Base-by-base conservation (phyloP, 768 basidiomycete species). In the Serendipita sp. region DNA sequence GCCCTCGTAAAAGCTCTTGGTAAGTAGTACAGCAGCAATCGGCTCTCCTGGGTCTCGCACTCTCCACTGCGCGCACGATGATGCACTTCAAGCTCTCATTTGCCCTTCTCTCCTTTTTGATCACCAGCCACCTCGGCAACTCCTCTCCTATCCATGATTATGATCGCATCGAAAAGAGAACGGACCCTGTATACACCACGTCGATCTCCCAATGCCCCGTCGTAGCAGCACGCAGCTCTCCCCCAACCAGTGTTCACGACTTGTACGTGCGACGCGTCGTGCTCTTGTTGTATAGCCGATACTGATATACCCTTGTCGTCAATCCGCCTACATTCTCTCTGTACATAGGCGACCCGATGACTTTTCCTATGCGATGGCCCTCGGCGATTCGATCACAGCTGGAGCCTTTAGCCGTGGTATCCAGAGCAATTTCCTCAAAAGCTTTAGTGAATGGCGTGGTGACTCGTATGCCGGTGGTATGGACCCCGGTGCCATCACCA, bases 361-460 rank as follows among this genome's bases (percentile, higher is more conserved):
- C 1, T 50, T 62, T 34, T n/a, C n/a, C 13, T 44, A 50, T 31
- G 24, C 48, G 30, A 62, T 62, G 62, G 62, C 62, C 11, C 13
- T 62, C 16, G 62, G 62, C 0, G 62, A 62, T 41, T 30, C 24
- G 13, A 62, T 62, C 43, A 62, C 44, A 9, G 62, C 62, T 13
- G 45, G 62, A 24, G 61, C 61, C 20, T 42, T 62, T 53, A 30
- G 11, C 7, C 62, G 48, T n/a, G 62, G 62, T 22, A 1, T 62
- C 7, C 62, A 62, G 43, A 22, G 30, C 48, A 53, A 62, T 26
- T 1, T 38, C 16, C 48, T 62, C 16, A 9, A 33, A 3, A 62
- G 44, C 45, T 34, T 62, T 26, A 48, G 24, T 7, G 62, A 62
- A 33, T 62, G 62, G 62, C 43, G 62, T 20, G 62, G 62, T 5